Base-by-base conservation (phyloP, 108 stramenopile species). In the Epithemia pelagica region DNA sequence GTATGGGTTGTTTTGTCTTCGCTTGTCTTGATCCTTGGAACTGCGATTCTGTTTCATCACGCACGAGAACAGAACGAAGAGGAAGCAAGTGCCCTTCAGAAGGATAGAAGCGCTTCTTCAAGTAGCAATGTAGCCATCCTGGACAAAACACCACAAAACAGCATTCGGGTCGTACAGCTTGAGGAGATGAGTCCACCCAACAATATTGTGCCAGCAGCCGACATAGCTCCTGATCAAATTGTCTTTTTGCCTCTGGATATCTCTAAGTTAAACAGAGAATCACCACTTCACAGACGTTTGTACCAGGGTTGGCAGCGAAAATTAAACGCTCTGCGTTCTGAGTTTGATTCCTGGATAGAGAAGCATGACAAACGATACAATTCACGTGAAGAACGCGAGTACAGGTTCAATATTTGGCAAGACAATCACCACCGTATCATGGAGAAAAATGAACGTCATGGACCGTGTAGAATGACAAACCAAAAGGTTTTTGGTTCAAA, bases 401-500 rank as follows among this genome's bases (percentile, higher is more conserved):
- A 74, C 53, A 72, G 92, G 53, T 94, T 94, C 64, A 58, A 67
- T 32, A 78, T 94, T 69, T 94, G 92, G 92, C 66, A 62, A 61
- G 76, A 81, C 29, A 94, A 90, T 75, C 89, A 94, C 71, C 67
- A 73, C 64, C 84, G 87, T 10, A 90, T 84, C 37, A 30, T 62
- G 0, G 81, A 83, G 30, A 89, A 89, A 63, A 94, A 94, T 53
- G 32, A 75, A 30, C 71, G 73, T 1, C 89, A 90, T 59, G 92
- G 92, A 5, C 84, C 80, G 15, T 94, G 89, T 67, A 81, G 77
- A n/a, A 54, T 94, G 69, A 89, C 86, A 1, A 85, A 87, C 18
- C 79, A 82, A 63, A 74, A 75, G 21, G 84, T 90, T 29, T 94
- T 94, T 84, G 92, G 88, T 0, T 84, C 84, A 19, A 90, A 83